Percentiles rank a stretch among this genome's conserved stretches.
Conservation (phyloP, 2,329 filamentous ascomycete genomes). For the Arthrinium puccinioides region DNA sequence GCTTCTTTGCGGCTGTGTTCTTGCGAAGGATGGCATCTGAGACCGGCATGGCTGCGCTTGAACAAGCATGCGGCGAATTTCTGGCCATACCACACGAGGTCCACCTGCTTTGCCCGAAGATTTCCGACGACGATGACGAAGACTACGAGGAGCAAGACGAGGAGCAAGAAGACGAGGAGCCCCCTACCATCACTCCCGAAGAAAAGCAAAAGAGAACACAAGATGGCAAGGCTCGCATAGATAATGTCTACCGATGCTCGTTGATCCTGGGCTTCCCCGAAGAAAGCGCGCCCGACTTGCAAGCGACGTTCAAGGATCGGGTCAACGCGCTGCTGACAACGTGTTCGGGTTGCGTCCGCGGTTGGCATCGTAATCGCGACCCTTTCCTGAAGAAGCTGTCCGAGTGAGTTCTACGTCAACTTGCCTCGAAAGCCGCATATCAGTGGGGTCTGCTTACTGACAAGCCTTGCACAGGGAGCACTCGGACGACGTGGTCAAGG, state of each 20-base stretch:
- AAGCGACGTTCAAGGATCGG: constrained; percentile 49
- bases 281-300: constrained; percentile 51
- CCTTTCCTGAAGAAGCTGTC: constrained; percentile 54
- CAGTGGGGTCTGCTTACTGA: neutral
- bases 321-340: constrained; percentile 52
- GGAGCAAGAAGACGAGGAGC: constrained; percentile 33
- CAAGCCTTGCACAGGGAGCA: constrained; percentile 12
- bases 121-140: constrained; percentile 53
- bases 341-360: constrained; percentile 65
- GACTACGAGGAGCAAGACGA: constrained; percentile 52
- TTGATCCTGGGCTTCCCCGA: constrained; percentile 61
- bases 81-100: constrained; percentile 32
- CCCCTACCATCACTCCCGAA: constrained; percentile 38
- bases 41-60: neutral
- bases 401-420: too few relatives aligned
- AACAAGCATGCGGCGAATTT: constrained; percentile 4
- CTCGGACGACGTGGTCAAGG: constrained; percentile 41
- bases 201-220: constrained; percentile 47
- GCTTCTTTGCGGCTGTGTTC: too few relatives aligned
- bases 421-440: neutral
- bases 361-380: constrained; percentile 65
- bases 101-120: constrained; percentile 63
- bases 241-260: constrained; percentile 60
- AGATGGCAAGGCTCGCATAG: constrained; percentile 47
- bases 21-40: constrained; percentile 1